Evolutionary conservation across 2,329 filamentous ascomycete species (phyloP), one percentile per base, ranked within the genome.

Genomic region (Arthrinium phaeospermum): DNA sequence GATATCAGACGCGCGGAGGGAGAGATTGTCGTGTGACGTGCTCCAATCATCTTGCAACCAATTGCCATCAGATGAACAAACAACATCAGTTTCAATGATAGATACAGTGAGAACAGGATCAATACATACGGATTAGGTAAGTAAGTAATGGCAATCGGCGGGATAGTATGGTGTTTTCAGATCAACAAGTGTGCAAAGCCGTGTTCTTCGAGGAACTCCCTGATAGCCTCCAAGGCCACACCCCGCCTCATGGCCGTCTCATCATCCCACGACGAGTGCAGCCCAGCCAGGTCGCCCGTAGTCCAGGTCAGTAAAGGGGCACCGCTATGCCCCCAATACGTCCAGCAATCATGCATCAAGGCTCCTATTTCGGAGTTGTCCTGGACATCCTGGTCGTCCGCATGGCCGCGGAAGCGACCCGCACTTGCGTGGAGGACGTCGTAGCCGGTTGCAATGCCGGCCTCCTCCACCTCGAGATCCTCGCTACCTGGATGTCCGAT

Each of bases 261-360:
- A 30, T 88, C 86, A 75, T 89, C 86, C 86, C 87, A 89, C 41
- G 83, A 86, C 4, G 86, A 88, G 80, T 89, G 87, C 73, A 90
- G 73, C 1, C 87, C 87, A 0, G 88, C 78, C 71, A 89, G 75
- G 13, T 37, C 75, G 0, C 85, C 85, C 16, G 79, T 80, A n/a
- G 73, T 76, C 44, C 73, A 70, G 22, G 82, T 77, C n/a, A 88
- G 73, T 22, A 89, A 76, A 1, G 86, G 86, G 6, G 86, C 87
- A 3, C 87, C 86, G 30, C 84, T 87, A 76, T 89, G 86, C 1
- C 87, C 87, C 88, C 87, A 89, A 76, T 89, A 89, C 1, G 87
- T 89, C 87, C 87, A 89, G 72, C 85, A 86, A 75, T 86, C 84
- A 76, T 89, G 87, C 82, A 83, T 86, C 74, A 89, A 74, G 0